phyloP scores from a whole-genome alignment of 306 rosid genomes.

The Cicer chorassanicum region DNA sequence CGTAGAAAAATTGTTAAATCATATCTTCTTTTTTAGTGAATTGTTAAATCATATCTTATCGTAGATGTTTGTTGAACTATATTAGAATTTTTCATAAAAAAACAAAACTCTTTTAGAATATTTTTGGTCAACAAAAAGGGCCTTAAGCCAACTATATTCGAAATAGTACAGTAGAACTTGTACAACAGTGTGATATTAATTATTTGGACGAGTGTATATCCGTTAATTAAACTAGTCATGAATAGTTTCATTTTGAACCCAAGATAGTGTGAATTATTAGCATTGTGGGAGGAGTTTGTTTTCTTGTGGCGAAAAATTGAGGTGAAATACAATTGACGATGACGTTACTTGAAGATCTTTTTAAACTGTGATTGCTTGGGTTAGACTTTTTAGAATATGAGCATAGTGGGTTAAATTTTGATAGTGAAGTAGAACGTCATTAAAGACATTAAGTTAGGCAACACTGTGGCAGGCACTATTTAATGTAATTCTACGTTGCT shows the following conservation, averaged over 20 bases:
- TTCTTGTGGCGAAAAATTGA: neutral
- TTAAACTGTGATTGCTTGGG: neutral
- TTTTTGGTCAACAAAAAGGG: too few relatives aligned
- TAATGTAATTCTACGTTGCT: slow-evolving; percentile 26
- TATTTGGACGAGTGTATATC: neutral
- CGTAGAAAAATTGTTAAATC: neutral
- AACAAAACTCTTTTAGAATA: too few relatives aligned
- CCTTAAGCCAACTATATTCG: too few relatives aligned
- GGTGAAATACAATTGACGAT: neutral
- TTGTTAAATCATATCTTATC: neutral
- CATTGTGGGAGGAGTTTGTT: too few relatives aligned
- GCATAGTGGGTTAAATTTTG: slow-evolving; percentile 21
- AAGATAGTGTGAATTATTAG: too few relatives aligned
- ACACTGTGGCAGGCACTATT: slow-evolving; percentile 38
- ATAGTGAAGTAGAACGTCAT: slow-evolving; percentile 21
- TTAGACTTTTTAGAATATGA: slow-evolving; percentile 25
- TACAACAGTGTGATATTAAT: neutral
- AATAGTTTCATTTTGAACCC: too few relatives aligned
- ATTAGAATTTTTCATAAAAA: neutral
- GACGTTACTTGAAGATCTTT: neutral
- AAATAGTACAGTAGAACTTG: too few relatives aligned
- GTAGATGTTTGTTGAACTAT: neutral
- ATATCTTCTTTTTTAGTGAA: neutral
- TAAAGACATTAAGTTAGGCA: slow-evolving; percentile 39
- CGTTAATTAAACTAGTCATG: neutral